Evolutionary conservation across 257 asterid genomes (phyloP), one percentile per base, ranked within the genome.

Genomic region (Jacaranda mimosifolia): DNA sequence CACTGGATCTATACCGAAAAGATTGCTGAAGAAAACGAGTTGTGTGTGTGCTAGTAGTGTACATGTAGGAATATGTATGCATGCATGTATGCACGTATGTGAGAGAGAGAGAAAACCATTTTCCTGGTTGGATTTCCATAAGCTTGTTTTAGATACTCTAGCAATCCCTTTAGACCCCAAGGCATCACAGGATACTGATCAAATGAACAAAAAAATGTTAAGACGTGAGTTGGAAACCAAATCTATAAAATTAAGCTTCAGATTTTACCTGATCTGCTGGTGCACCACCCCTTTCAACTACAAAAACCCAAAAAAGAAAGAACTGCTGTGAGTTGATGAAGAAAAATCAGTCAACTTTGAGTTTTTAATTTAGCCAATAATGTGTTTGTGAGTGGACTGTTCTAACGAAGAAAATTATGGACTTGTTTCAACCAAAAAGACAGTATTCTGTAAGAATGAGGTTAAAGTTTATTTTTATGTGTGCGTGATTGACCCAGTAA

Each of bases 71-170:
- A 26, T 26, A 26, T 26, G 32, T 26, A 26, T 26, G 32, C 2
- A 26, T 26, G 32, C 32, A 26, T 26, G 32, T 2, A 26, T 26
- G 32, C 2, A n/a, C n/a, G n/a, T n/a, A n/a, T n/a, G 32, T 0
- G 32, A 26, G 32, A 26, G 32, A 26, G 32, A 26, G 32, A 26
- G 80, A 49, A 60, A 67, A 86, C 94, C 90, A 51, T 89, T 89
- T 80, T 89, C 94, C 3, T 89, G 91, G 89, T 85, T 12, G 87
- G 90, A 82, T 89, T 86, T 38, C 85, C 90, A 74, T 86, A 89
- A 62, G 55, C 79, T 58, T 85, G 78, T 76, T 89, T 91, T 26
- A 84, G 45, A 76, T 81, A 62, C 70, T 82, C 84, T 60, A 91
- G 89, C 74, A 82, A 45, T 18, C 10, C 78, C 35, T 38, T 55